Conservation (phyloP, 208 protist genomes). For the Herpetomonas samuelpessoai region DNA sequence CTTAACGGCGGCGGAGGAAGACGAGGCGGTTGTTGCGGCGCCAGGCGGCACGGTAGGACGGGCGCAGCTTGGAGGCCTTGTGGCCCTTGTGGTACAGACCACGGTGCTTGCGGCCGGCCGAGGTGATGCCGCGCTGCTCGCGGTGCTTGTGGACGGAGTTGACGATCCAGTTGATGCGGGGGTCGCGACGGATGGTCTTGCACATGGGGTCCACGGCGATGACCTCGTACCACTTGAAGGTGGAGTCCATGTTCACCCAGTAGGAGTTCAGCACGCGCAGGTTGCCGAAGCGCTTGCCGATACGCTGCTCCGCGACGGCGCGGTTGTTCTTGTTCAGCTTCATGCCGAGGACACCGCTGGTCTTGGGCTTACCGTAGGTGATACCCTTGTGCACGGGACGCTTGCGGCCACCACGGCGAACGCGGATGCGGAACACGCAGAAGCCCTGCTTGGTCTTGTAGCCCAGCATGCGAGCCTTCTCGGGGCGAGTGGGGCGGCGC, state of each 20-base stretch:
- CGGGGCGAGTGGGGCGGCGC: constrained; percentile 96
- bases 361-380: constrained; percentile 98
- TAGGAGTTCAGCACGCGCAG: constrained; percentile 99
- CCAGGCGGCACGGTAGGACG: constrained; percentile 96
- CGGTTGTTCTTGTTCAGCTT: constrained; percentile 97
- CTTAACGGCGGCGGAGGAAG: constrained; percentile 87
- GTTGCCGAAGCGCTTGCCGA: constrained; percentile 94
- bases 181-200: constrained; percentile 97
- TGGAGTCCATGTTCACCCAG: constrained; percentile 98
- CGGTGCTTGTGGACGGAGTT: constrained; percentile 96
- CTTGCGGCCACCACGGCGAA: constrained; percentile 99
- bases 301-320: constrained; percentile 97
- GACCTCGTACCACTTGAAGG: constrained; percentile 98
- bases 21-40: constrained; percentile 97
- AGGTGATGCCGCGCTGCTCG: constrained; percentile 98
- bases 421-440: constrained; percentile 98
- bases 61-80: constrained; percentile 93
- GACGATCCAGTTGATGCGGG: constrained; percentile 99
- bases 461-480: constrained; percentile 99
- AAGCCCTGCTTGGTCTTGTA: constrained; percentile 99
- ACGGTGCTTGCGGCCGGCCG: constrained; percentile 95
- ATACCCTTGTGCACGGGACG: constrained; percentile 96
- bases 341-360: constrained; percentile 96
- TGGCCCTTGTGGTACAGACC: constrained; percentile 97
- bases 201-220: constrained; percentile 99